Evolutionary conservation across 2,329 filamentous ascomycete species (phyloP).

Genomic region (Ampelomyces quisqualis): DNA sequence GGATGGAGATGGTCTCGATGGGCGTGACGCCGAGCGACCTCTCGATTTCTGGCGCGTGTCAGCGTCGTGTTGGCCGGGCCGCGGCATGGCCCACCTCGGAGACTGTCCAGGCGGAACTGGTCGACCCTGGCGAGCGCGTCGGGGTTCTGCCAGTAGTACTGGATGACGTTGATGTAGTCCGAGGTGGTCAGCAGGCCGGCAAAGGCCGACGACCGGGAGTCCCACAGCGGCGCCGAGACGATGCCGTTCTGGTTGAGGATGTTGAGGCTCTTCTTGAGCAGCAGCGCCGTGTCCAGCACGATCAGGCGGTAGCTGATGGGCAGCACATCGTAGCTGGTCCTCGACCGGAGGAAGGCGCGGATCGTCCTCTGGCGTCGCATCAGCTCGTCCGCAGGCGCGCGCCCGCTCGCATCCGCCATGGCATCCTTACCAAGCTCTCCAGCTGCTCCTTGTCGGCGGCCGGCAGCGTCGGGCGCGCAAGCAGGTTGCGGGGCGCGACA

Average conservation of each 20-base stretch:
- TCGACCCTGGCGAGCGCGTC: slow-evolving; percentile 87
- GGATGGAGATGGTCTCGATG: slow-evolving; percentile 93
- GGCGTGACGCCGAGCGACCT: slow-evolving; percentile 87
- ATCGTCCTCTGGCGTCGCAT: slow-evolving; percentile 78
- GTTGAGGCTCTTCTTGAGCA: slow-evolving; percentile 95
- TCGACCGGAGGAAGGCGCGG: slow-evolving; percentile 91
- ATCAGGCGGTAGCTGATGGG: slow-evolving; percentile 95
- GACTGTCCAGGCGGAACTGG: slow-evolving; percentile 86
- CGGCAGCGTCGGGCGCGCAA: slow-evolving; percentile 49
- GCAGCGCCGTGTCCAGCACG: slow-evolving; percentile 88
- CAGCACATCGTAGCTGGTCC: slow-evolving; percentile 96
- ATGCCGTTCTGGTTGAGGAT: slow-evolving; percentile 97
- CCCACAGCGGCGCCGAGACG: slow-evolving; percentile 95
- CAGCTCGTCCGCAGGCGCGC: slow-evolving; percentile 14
- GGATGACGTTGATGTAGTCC: slow-evolving; percentile 97
- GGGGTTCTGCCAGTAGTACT: slow-evolving; percentile 98
- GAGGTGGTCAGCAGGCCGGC: slow-evolving; percentile 92
- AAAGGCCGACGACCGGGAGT: slow-evolving; percentile 88
- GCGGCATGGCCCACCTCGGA: slow-evolving; percentile 66
- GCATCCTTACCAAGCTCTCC: slow-evolving; percentile 68
- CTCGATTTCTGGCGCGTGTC: slow-evolving; percentile 72
- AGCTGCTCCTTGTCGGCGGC: slow-evolving; percentile 74
- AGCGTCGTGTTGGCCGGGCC: slow-evolving; percentile 3
- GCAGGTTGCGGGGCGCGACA: slow-evolving; percentile 24
- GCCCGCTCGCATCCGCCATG: background rate